A percentile compares a stretch with the other conserved stretches of the same genome.
phyloP scores from a whole-genome alignment of 257 asterid genomes.

The Solanum pimpinellifolium region DNA sequence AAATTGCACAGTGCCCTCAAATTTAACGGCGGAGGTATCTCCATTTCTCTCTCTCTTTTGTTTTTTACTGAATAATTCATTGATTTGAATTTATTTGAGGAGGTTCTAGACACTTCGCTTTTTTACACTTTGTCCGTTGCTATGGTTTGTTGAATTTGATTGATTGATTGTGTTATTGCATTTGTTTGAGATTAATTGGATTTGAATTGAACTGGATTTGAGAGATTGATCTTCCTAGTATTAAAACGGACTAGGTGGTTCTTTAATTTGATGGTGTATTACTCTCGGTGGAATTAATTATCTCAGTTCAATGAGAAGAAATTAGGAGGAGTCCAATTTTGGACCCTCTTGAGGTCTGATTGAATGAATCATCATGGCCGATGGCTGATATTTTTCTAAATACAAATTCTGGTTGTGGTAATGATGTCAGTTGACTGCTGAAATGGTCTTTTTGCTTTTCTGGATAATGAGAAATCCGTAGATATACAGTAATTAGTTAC shows the following conservation, averaged over 20 bases:
- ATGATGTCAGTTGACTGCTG: not conserved
- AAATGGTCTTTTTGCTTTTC: not conserved
- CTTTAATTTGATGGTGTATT: not conserved
- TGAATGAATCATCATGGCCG: not conserved
- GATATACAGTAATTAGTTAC: not conserved
- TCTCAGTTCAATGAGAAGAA: not conserved
- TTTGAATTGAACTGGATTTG: not conserved
- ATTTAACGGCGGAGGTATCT: slow-evolving; percentile 89
- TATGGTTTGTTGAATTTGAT: not conserved
- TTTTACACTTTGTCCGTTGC: not conserved
- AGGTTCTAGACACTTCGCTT: not conserved
- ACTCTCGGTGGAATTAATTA: not conserved
- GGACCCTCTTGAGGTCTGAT: not conserved
- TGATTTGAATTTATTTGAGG: not conserved
- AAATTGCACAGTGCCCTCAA: slow-evolving; percentile 88
- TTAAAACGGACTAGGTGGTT: not conserved
- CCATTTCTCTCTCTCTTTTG: not conserved
- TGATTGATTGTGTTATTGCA: not conserved
- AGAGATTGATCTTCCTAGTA: not conserved
- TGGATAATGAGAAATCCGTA: not conserved
- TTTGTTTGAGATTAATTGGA: not conserved
- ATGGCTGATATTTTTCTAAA: not conserved
- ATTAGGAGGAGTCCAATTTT: not conserved
- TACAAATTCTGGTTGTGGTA: not conserved
- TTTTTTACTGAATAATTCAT: not conserved